These are phyloP conservation scores for Lachancea meyersii DNA, from an alignment of 805 yeast genomes.

Conservation along the genomic window DNA sequence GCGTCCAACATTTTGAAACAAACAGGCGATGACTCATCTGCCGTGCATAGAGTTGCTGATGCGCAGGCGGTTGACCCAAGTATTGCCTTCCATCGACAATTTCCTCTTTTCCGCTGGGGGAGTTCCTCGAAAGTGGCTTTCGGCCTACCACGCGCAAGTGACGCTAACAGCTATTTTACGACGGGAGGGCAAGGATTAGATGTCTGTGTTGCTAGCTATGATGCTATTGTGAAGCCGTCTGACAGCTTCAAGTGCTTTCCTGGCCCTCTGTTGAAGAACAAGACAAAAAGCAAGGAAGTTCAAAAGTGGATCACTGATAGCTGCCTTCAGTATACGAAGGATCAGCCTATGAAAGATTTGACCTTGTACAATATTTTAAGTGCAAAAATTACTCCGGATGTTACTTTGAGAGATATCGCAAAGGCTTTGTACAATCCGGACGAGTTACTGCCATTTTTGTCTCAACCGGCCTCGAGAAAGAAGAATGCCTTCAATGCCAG, in stretches of 20 bases:
- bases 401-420: conserved; percentile 32
- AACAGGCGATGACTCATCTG: neutral
- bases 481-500: conserved; percentile 32
- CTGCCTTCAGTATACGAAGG: conserved; percentile 21
- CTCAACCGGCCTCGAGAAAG: conserved; percentile 16
- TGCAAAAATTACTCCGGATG: conserved; percentile 21
- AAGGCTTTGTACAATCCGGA: conserved; percentile 30
- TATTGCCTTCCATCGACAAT: conserved; percentile 53
- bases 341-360: conserved; percentile 17
- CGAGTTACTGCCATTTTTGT: conserved; percentile 23
- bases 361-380: conserved; percentile 24
- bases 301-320: conserved; percentile 58
- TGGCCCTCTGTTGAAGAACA: conserved; percentile 48
- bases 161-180: conserved; percentile 7
- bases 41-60: too few relatives aligned
- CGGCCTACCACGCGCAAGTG: conserved; percentile 36
- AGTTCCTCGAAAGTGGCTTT: conserved; percentile 40
- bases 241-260: conserved; percentile 33
- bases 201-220: conserved; percentile 36
- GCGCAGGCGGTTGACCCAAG: conserved; percentile 41
- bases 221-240: conserved; percentile 31
- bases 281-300: conserved; percentile 58
- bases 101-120: conserved; percentile 71
- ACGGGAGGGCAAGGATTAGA: conserved; percentile 8
- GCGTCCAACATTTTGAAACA: neutral